These are phyloP conservation scores for Triticum aestivum DNA, from an alignment of 176 grass and related monocot genomes.

Conservation along the genomic window IWGSC_CS_RefSeq_v2.1 NC_057801.1:658262144-658262643, in stretches of 20 bases:
- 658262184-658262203: no score
- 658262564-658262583: background rate
- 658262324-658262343: no score
- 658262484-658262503: background rate
- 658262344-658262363: no score
- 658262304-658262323: no score
- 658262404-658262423: background rate
- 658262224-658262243: no score
- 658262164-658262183: no score
- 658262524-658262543: background rate
- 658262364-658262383: no score
- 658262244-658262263: no score
- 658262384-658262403: background rate
- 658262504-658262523: background rate
- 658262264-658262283: no score
- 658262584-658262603: background rate
- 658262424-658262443: background rate
- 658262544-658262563: background rate
- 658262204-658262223: no score
- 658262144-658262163: no score
- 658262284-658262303: no score
- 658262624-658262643: background rate
- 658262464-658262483: background rate
- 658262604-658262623: conserved; percentile 35
- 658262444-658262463: background rate